phyloP scores from a whole-genome alignment of 2,329 filamentous ascomycete species.

The Chaetothyriales sp. region DNA sequence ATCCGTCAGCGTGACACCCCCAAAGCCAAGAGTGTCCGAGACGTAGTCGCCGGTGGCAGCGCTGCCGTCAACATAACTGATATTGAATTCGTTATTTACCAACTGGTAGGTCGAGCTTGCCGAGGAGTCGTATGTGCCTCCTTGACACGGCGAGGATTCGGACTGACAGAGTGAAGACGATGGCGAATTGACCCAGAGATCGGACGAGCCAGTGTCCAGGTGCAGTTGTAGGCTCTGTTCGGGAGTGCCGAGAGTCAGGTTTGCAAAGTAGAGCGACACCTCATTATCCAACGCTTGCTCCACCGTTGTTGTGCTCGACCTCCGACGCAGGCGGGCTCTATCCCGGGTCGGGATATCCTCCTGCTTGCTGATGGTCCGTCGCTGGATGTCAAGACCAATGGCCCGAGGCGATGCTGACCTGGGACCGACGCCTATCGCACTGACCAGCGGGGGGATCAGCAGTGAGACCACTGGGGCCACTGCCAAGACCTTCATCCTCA shows the following conservation, averaged over 20 bases:
- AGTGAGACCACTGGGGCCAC: not conserved
- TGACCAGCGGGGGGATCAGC: conserved; percentile 9
- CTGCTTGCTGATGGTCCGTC: conserved; percentile 4
- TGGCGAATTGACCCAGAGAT: conserved; percentile 51
- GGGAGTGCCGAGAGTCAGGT: conserved; percentile 42
- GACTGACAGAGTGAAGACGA: conserved; percentile 44
- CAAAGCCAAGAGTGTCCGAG: conserved; percentile 48
- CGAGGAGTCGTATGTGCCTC: conserved; percentile 54
- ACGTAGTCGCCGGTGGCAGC: conserved; percentile 66
- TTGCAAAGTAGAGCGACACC: conserved; percentile 34
- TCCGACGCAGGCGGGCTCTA: conserved; percentile 7
- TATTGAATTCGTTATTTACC: conserved; percentile 65
- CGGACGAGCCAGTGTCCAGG: conserved; percentile 48
- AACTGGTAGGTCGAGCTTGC: conserved; percentile 61
- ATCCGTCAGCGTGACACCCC: conserved; percentile 32
- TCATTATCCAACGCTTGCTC: conserved; percentile 15
- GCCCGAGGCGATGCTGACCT: conserved; percentile 14
- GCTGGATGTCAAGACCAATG: conserved; percentile 12
- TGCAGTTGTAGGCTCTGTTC: conserved; percentile 39
- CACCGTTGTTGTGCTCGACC: conserved; percentile 6
- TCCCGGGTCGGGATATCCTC: conserved; percentile 13
- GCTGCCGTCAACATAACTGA: conserved; percentile 71
- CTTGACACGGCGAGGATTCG: conserved; percentile 37
- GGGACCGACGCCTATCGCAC: conserved; percentile 14
- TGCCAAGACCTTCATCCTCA: not conserved